phyloP scores from a whole-genome alignment of 2,329 filamentous ascomycete species.

The Penicillium sp. region DNA sequence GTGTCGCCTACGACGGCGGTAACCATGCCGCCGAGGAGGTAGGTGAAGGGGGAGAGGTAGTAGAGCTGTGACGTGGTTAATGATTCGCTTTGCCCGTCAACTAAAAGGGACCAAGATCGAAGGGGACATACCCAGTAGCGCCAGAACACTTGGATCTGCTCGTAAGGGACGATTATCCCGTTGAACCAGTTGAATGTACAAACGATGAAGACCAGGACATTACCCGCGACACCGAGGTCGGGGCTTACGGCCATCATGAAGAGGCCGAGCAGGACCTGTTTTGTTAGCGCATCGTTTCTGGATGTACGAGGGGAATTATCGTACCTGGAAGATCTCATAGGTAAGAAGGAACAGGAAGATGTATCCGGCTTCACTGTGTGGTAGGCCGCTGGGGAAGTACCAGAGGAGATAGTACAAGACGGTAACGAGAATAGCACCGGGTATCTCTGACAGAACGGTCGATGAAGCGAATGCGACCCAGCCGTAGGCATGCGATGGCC shows the following conservation, averaged over 20 bases:
- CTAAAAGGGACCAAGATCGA: no score
- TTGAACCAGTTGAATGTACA: slow-evolving; percentile 12
- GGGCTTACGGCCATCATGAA: slow-evolving; percentile 11
- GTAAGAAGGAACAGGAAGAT: slow-evolving; percentile 5
- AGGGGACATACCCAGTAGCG: not conserved
- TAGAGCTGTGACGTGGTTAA: not conserved
- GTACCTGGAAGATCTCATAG: slow-evolving; percentile 7
- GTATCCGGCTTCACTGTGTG: not conserved
- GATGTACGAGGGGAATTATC: not conserved
- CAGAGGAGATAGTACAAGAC: slow-evolving; percentile 2
- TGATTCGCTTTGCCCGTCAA: no score
- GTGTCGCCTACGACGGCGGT: slow-evolving; percentile 2
- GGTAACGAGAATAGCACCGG: not conserved
- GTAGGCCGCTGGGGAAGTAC: slow-evolving; percentile 5
- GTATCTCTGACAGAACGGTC: not conserved
- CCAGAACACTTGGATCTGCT: slow-evolving; percentile 7
- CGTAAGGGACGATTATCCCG: slow-evolving; percentile 1
- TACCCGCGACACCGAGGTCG: slow-evolving; percentile 7
- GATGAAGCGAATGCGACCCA: slow-evolving; percentile 5
- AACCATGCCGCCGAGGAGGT: slow-evolving; percentile 2
- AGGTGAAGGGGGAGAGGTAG: slow-evolving; percentile 7
- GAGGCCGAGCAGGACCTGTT: not conserved
- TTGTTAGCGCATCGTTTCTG: not conserved
- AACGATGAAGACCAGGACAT: slow-evolving; percentile 7
- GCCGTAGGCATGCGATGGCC: slow-evolving; percentile 3